Base-by-base conservation (phyloP, 805 yeast genomes). In the Teunomyces gatunensis region DNA sequence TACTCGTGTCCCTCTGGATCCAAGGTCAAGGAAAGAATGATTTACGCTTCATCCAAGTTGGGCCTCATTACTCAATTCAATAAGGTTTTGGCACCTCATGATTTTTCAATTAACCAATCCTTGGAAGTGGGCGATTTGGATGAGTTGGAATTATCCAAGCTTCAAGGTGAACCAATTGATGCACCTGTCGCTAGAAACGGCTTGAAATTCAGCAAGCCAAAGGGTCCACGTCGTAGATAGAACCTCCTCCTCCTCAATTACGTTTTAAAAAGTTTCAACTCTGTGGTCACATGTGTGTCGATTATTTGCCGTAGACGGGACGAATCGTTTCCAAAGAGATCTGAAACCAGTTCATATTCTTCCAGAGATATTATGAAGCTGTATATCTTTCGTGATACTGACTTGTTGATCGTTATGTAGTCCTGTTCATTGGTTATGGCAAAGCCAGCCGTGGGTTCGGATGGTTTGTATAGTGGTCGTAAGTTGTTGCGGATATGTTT, bases 1-100 rank as follows among this genome's bases (percentile, higher is more conserved):
- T 89, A 89, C 62, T 77, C 92, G 6, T 91, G 97, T 65, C 98
- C 99, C 3, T 82, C 95, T 0, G 90, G 91, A 1, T 85, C 96
- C 37, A 84, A 83, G 66, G 94, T 94, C 35, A 87, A 85, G 64
- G 94, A 90, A 45, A 79, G 98, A 57, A 92, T 92, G 97, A 64
- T 90, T 44, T 89, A 90, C 60, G 98, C 99, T 1, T 80, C 96
- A 2, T 85, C 85, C 51, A 85, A 83, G 60, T 75, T 74, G 45
- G 86, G 85, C 6, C 75, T 86, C 46, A 65, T 83, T 29, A 74
- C 71, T 40, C 73, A 77, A 48, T 68, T 87, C 59, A 72, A 75
- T 50, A 51, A 60, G 15, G 48, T 59, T 6, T 67, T 67, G 39
- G 61, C 60, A 1, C 55, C 75, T 30, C 59, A 62, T 7, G 51